Conservation (phyloP, 306 rosid genomes). For the Rubus idaeus region DNA sequence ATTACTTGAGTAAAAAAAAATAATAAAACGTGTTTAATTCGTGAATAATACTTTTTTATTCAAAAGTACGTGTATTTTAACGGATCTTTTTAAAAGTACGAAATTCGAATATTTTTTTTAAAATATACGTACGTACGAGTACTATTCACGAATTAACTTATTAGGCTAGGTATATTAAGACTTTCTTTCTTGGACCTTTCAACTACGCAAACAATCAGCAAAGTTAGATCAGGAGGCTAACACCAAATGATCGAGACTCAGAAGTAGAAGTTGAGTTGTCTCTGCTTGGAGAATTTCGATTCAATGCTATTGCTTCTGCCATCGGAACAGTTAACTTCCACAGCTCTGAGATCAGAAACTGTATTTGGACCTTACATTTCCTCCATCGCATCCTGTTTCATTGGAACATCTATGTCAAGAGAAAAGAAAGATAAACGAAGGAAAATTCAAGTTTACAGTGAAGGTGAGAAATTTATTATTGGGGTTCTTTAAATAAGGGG, state of each 20-base stretch:
- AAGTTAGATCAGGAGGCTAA: not conserved
- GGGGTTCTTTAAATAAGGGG: too few species aligned
- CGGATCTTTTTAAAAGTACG: too few species aligned
- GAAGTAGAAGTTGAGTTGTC: slow-evolving; percentile 3
- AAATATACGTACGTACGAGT: too few species aligned
- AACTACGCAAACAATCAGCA: not conserved
- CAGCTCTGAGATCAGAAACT: slow-evolving; percentile 29
- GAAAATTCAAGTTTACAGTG: too few species aligned
- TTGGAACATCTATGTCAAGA: slow-evolving; percentile 22
- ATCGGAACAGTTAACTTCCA: slow-evolving; percentile 19
- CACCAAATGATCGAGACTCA: slow-evolving; percentile 9
- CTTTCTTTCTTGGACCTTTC: not conserved
- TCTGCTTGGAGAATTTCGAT: slow-evolving; percentile 8
- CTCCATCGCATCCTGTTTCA: slow-evolving; percentile 37
- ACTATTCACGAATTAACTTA: too few species aligned
- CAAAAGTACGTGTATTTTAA: too few species aligned
- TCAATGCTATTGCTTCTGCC: slow-evolving; percentile 7
- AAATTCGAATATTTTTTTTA: too few species aligned
- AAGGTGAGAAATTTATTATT: too few species aligned
- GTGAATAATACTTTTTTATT: too few species aligned
- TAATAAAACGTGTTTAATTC: too few species aligned
- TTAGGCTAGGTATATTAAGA: too few species aligned
- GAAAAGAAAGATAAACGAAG: not conserved
- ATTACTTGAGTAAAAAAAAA: too few species aligned
- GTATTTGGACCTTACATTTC: slow-evolving; percentile 29